These are phyloP conservation scores for Lepiota subincarnata DNA, from an alignment of 768 basidiomycete genomes.

Conservation along the genomic window DNA sequence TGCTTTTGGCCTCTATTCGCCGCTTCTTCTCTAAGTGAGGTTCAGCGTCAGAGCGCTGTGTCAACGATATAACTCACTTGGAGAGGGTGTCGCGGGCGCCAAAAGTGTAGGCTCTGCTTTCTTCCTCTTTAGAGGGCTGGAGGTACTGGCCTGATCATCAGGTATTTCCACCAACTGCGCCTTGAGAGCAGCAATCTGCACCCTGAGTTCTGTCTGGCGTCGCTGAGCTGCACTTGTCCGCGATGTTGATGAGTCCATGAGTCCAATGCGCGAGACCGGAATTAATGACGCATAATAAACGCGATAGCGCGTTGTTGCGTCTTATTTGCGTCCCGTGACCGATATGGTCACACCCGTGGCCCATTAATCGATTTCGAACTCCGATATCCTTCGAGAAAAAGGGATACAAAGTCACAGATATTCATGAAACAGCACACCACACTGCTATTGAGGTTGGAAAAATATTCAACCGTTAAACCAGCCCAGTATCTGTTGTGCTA, in stretches of 20 bases:
- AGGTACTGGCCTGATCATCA: slow-evolving; percentile 18
- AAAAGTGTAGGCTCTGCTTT: slow-evolving; percentile 33
- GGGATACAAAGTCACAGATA: slow-evolving; percentile 12
- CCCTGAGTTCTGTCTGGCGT: slow-evolving; percentile 45
- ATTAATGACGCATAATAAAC: neutral
- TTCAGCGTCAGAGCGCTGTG: neutral
- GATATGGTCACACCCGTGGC: slow-evolving; percentile 8
- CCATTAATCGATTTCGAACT: slow-evolving; percentile 26
- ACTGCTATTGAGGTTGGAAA: slow-evolving; percentile 8
- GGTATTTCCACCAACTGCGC: slow-evolving; percentile 45
- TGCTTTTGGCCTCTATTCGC: slow-evolving; percentile 28
- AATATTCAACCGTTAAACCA: neutral
- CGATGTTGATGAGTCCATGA: slow-evolving; percentile 55
- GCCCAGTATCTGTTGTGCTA: neutral
- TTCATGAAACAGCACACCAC: slow-evolving; percentile 1
- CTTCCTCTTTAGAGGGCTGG: slow-evolving; percentile 47
- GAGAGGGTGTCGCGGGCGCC: slow-evolving; percentile 63
- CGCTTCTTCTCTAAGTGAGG: slow-evolving; percentile 33
- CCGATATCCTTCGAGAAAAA: slow-evolving; percentile 18
- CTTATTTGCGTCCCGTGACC: slow-evolving; percentile 1
- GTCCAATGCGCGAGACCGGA: neutral
- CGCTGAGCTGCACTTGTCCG: slow-evolving; percentile 33
- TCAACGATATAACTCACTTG: slow-evolving; percentile 40
- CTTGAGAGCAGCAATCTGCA: slow-evolving; percentile 54
- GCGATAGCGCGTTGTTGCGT: slow-evolving; percentile 18